A percentile compares a stretch with the other conserved stretches of the same genome.
Evolutionary conservation across 352 stramenopile species (phyloP).

Genomic region (Pythium aquatile): DNA sequence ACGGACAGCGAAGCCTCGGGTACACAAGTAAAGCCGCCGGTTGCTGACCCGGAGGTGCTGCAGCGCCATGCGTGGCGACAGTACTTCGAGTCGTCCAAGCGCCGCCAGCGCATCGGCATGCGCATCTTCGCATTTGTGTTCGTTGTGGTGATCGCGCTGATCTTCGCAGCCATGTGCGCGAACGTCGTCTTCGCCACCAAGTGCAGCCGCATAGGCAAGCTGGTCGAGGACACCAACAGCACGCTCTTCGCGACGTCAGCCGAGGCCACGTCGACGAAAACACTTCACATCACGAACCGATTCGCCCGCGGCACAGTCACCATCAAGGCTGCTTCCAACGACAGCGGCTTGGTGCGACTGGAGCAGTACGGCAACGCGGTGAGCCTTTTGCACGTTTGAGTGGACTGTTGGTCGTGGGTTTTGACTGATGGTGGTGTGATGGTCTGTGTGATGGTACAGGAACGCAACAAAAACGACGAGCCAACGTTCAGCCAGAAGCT

Average conservation of each 20-base stretch:
- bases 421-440: not conserved
- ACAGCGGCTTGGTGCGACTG: conserved; percentile 33
- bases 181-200: conserved; percentile 73
- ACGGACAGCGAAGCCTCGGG: conserved; percentile 12
- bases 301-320: conserved; percentile 46
- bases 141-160: conserved; percentile 46
- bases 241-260: conserved; percentile 34
- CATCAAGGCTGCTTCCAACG: conserved; percentile 24
- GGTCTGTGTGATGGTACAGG: conserved; percentile 8
- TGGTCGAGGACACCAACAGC: conserved; percentile 39
- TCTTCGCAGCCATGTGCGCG: conserved; percentile 91
- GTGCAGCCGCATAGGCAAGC: conserved; percentile 61
- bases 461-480: conserved; percentile 26
- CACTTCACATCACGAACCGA: conserved; percentile 35
- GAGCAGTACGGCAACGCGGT: conserved; percentile 51
- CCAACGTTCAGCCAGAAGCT: conserved; percentile 36
- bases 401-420: not conserved
- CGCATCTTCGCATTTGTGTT: conserved; percentile 46
- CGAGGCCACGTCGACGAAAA: conserved; percentile 10
- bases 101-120: conserved; percentile 63
- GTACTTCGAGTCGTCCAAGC: conserved; percentile 62
- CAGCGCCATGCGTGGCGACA: conserved; percentile 43
- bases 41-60: conserved; percentile 14
- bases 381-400: not conserved
- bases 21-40: not conserved